Evolutionary conservation across 2,329 filamentous ascomycete species (phyloP).

Genomic region (Chaetomiaceae sp.): DNA sequence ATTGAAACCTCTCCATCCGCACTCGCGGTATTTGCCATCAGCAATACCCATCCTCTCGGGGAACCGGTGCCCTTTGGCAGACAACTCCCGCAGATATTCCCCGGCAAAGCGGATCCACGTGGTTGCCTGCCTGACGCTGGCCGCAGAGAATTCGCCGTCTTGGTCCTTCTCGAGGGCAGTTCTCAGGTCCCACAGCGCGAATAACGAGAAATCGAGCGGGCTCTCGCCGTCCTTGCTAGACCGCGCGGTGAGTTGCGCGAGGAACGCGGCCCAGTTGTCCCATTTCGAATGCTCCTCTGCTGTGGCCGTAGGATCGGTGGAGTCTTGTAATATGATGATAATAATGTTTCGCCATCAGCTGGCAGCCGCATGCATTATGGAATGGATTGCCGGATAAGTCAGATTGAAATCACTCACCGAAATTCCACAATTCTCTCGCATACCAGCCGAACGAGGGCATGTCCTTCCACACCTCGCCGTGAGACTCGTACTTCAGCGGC

Average conservation of each 20-base stretch:
- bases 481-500: constrained; percentile 17
- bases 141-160: background rate
- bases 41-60: constrained; percentile 19
- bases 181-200: constrained; percentile 30
- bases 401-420: constrained; percentile 22
- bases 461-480: constrained; percentile 29
- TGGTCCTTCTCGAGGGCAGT: constrained; percentile 26
- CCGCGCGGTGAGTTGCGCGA: constrained; percentile 28
- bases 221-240: constrained; percentile 5
- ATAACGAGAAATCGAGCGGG: constrained; percentile 29
- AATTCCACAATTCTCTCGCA: constrained; percentile 29
- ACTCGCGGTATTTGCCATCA: constrained; percentile 20
- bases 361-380: no score
- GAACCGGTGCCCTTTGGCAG: constrained; percentile 10
- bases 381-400: background rate
- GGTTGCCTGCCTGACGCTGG: constrained; percentile 23
- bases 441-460: constrained; percentile 29
- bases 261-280: constrained; percentile 26
- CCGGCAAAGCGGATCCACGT: constrained; percentile 27
- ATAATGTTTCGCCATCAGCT: no score
- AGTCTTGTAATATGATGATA: no score
- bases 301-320: constrained; percentile 18
- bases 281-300: constrained; percentile 12
- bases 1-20: constrained; percentile 30
- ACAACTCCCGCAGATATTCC: constrained; percentile 18